A percentile compares a stretch with the other conserved stretches of the same genome.
Evolutionary conservation across 164 flowering plant genomes (phyloP).

Genomic region (Malania oleifera): DNA sequence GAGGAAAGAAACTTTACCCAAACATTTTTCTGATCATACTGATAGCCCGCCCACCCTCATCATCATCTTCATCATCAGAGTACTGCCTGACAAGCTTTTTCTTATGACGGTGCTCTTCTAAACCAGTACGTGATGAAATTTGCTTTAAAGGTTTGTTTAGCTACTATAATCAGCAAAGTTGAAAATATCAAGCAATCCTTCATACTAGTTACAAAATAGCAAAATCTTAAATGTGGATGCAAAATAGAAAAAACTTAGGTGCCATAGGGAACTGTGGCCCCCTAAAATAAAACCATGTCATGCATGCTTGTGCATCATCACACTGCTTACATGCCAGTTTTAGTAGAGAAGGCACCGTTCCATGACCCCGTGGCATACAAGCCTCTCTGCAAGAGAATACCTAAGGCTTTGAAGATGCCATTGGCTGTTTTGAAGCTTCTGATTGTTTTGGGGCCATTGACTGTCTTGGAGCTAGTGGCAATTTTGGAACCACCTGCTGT

Average conservation of each 20-base stretch:
- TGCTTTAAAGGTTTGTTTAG: not conserved
- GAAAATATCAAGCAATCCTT: not conserved
- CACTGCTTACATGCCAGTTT: too few species aligned
- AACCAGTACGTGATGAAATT: not conserved
- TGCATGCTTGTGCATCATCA: too few species aligned
- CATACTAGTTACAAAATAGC: not conserved
- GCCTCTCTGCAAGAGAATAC: not conserved
- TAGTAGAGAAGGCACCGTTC: too few species aligned
- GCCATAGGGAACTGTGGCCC: too few species aligned
- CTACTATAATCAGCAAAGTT: not conserved
- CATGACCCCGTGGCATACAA: too few species aligned
- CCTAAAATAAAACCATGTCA: too few species aligned
- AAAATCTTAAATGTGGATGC: not conserved
- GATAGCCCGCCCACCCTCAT: not conserved
- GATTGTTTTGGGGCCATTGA: too few species aligned
- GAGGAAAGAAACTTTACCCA: not conserved
- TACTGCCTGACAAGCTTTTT: not conserved
- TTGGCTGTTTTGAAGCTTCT: too few species aligned
- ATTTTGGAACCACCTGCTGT: too few species aligned
- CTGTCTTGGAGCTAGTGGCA: too few species aligned
- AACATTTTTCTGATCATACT: not conserved
- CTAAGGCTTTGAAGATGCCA: not conserved
- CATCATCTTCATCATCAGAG: constrained; percentile 4
- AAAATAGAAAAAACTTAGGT: too few species aligned
- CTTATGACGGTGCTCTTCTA: not conserved